These are phyloP conservation scores for Debaryomyces prosopidis DNA, from an alignment of 805 yeast species.

Conservation along the genomic window DNA sequence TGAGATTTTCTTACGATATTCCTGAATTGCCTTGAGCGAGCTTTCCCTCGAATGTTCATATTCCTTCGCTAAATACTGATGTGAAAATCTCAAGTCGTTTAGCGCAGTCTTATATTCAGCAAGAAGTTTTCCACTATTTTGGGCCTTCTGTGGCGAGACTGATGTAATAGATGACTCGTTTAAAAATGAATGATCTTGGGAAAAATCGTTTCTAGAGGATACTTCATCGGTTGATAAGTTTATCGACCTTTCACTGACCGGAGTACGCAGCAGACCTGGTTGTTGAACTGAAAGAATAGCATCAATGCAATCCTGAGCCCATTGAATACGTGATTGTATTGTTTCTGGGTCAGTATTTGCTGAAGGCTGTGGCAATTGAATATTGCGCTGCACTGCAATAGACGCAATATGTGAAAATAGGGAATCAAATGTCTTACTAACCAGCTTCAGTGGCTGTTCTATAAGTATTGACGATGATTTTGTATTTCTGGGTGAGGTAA, in stretches of 20 bases:
- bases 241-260: slow-evolving; percentile 6
- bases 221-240: slow-evolving; percentile 11
- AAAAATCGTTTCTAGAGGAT: slow-evolving; percentile 8
- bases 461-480: background rate
- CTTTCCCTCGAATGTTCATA: slow-evolving; percentile 65
- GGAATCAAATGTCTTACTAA: slow-evolving; percentile 35
- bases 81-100: slow-evolving; percentile 69
- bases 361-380: slow-evolving; percentile 39
- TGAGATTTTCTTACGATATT: slow-evolving; percentile 50
- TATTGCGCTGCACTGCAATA: slow-evolving; percentile 42
- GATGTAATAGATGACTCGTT: slow-evolving; percentile 31
- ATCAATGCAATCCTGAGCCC: slow-evolving; percentile 44
- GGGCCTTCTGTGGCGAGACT: slow-evolving; percentile 19
- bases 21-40: slow-evolving; percentile 53
- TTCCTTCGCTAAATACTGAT: slow-evolving; percentile 65
- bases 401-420: slow-evolving; percentile 49
- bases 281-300: slow-evolving; percentile 18
- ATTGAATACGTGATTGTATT: slow-evolving; percentile 24
- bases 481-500: slow-evolving; percentile 7
- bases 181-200: slow-evolving; percentile 20
- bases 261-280: background rate
- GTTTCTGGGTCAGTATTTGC: slow-evolving; percentile 18
- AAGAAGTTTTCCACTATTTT: slow-evolving; percentile 19
- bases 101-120: slow-evolving; percentile 56
- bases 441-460: background rate